Percentiles rank a stretch among this genome's conserved stretches.
phyloP scores from a whole-genome alignment of 2,329 filamentous ascomycete genomes.

The Pyrenophora tritici-repentis region DNA sequence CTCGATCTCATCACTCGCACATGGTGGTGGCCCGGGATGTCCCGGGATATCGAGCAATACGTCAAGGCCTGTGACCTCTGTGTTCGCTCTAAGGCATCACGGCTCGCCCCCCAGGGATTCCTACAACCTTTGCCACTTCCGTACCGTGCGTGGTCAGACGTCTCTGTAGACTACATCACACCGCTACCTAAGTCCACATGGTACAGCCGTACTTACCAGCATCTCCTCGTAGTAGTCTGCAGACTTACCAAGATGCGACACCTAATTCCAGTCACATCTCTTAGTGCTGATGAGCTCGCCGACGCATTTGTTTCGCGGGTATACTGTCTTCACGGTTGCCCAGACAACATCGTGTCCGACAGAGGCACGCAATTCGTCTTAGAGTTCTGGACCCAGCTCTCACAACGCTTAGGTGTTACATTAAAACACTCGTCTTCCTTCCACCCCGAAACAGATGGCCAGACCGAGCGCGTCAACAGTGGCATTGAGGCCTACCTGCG shows the following conservation, averaged over 20 bases:
- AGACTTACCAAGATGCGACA: background rate
- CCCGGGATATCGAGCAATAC: background rate
- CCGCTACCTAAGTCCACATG: background rate
- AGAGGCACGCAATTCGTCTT: background rate
- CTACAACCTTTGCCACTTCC: conserved; percentile 1
- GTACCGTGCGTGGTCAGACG: background rate
- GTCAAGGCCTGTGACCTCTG: background rate
- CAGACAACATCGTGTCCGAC: background rate
- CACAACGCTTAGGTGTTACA: background rate
- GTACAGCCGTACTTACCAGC: background rate
- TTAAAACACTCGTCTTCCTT: background rate
- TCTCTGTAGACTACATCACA: conserved; percentile 1
- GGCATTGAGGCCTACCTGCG: background rate
- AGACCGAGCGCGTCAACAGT: background rate
- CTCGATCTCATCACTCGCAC: background rate
- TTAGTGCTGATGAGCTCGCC: background rate
- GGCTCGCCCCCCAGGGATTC: background rate
- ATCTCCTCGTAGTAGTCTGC: background rate
- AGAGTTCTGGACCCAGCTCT: background rate
- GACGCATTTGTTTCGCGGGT: background rate
- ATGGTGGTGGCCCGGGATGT: background rate
- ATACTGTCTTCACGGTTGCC: background rate
- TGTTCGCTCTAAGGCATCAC: background rate
- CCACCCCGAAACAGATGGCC: background rate
- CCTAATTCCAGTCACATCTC: background rate